Evolutionary conservation across 2,329 filamentous ascomycete species (phyloP).

Genomic region (Calycina herbarum): DNA sequence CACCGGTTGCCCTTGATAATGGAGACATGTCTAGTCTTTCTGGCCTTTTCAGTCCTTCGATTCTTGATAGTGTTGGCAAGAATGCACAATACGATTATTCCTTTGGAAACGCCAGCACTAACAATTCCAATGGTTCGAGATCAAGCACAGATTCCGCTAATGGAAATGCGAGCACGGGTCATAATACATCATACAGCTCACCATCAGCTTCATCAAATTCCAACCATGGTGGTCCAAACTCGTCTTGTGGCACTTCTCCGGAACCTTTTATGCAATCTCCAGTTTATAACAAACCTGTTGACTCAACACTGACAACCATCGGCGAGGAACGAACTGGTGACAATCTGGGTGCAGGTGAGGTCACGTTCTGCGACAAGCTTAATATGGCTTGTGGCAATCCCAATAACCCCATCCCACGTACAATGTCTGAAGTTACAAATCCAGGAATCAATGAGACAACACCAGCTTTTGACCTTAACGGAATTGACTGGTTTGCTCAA

Average conservation of each 20-base stretch:
- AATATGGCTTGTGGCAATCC: conserved; percentile 55
- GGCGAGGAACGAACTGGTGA: conserved; percentile 59
- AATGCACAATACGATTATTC: conserved; percentile 41
- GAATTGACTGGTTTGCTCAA: conserved; percentile 72
- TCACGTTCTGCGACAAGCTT: conserved; percentile 55
- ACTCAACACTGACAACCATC: conserved; percentile 62
- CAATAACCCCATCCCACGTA: conserved; percentile 52
- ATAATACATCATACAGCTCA: conserved; percentile 61
- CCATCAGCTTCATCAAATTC: conserved; percentile 64
- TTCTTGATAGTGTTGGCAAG: conserved; percentile 47
- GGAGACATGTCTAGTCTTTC: conserved; percentile 54
- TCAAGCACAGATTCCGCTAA: conserved; percentile 36
- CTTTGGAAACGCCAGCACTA: conserved; percentile 41
- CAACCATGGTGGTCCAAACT: conserved; percentile 55
- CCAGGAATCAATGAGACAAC: conserved; percentile 30
- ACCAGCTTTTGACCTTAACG: conserved; percentile 50
- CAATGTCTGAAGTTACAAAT: conserved; percentile 37
- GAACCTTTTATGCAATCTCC: conserved; percentile 75
- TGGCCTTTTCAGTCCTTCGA: conserved; percentile 59
- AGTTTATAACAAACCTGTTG: conserved; percentile 56
- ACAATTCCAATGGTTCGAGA: conserved; percentile 47
- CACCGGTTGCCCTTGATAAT: conserved; percentile 25
- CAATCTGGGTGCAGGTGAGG: conserved; percentile 47
- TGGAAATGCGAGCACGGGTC: conserved; percentile 37
- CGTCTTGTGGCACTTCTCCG: conserved; percentile 75